These are phyloP conservation scores for Kwoniella dejecticola DNA, from an alignment of 768 basidiomycete genomes.

Conservation along the genomic window DNA sequence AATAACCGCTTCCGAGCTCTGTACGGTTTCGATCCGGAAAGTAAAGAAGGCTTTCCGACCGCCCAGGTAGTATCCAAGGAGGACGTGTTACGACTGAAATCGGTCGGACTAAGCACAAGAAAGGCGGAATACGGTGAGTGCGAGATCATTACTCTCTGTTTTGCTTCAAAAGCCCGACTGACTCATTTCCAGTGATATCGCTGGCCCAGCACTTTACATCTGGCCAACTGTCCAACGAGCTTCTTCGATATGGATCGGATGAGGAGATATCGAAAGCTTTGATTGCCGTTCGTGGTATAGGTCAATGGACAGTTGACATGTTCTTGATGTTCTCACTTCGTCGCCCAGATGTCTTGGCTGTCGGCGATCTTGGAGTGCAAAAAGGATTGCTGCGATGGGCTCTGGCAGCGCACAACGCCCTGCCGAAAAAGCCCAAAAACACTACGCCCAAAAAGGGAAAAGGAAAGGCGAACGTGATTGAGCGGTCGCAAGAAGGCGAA, in stretches of 20 bases:
- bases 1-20: constrained; percentile 75
- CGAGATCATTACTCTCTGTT: too few species aligned
- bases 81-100: constrained; percentile 64
- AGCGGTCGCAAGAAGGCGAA: constrained; percentile 21
- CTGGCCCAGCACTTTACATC: constrained; percentile 78
- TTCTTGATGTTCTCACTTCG: constrained; percentile 85
- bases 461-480: constrained; percentile 17
- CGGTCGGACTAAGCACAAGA: constrained; percentile 76
- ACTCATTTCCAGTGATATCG: constrained; percentile 64
- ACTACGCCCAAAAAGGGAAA: constrained; percentile 3
- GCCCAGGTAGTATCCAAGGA: constrained; percentile 68
- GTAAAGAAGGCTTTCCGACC: constrained; percentile 63
- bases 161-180: too few species aligned
- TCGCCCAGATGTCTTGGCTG: constrained; percentile 76
- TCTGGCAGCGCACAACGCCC: constrained; percentile 45
- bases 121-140: constrained; percentile 84
- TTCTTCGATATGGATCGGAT: constrained; percentile 70
- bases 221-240: constrained; percentile 73
- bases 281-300: constrained; percentile 76
- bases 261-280: constrained; percentile 75
- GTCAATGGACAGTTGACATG: constrained; percentile 76
- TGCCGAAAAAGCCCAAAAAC: constrained; percentile 20
- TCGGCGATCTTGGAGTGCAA: constrained; percentile 80
- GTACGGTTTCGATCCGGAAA: constrained; percentile 62
- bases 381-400: constrained; percentile 56